Evolutionary conservation across 345 rosid genomes (phyloP).

Genomic region (Stellera chamaejasme): DNA sequence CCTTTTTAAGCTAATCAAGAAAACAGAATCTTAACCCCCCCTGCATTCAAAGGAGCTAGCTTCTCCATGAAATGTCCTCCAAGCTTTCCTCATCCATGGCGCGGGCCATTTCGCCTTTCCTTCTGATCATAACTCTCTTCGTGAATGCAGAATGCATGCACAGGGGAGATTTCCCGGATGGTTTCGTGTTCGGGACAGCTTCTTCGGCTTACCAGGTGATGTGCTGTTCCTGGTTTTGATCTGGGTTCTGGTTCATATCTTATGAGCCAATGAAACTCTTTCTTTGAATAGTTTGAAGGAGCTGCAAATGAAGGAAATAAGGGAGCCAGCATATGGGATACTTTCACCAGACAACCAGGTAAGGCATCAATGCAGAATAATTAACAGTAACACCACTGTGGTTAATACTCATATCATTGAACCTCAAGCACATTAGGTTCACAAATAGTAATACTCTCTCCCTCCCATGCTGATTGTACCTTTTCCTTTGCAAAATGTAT

Average conservation of each 20-base stretch:
- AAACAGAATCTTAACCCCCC: too few relatives aligned
- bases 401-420: too few relatives aligned
- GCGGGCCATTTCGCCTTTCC: neutral
- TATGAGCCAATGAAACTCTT: neutral
- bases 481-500: too few relatives aligned
- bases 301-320: slow-evolving; percentile 86
- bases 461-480: too few relatives aligned
- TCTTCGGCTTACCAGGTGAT: slow-evolving; percentile 89
- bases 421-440: too few relatives aligned
- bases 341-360: slow-evolving; percentile 76
- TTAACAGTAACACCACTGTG: too few relatives aligned
- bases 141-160: slow-evolving; percentile 34
- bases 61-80: too few relatives aligned
- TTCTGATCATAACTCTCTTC: neutral
- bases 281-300: slow-evolving; percentile 63
- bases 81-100: neutral
- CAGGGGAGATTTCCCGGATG: slow-evolving; percentile 66
- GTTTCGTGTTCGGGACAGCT: slow-evolving; percentile 81
- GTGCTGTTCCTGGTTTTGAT: slow-evolving; percentile 1
- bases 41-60: too few relatives aligned
- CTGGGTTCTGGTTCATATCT: neutral
- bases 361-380: slow-evolving; percentile 7
- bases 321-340: slow-evolving; percentile 86
- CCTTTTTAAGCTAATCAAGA: too few relatives aligned
- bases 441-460: too few relatives aligned